Evolutionary conservation across 345 rosid genomes (phyloP).

Genomic region (Salix viminalis): DNA sequence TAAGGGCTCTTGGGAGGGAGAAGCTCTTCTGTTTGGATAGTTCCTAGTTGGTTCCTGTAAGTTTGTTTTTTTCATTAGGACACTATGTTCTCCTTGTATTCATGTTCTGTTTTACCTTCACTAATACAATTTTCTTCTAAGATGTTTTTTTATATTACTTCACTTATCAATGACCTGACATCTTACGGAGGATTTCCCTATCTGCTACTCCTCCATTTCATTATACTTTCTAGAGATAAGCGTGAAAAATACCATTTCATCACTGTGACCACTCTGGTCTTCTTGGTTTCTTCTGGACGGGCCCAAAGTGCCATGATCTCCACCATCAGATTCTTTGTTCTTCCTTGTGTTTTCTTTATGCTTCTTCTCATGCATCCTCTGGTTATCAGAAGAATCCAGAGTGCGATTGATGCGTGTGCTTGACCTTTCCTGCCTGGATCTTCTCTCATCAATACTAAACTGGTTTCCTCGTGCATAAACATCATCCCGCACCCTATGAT

Average conservation of each 20-base stretch:
- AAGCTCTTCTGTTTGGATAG: not conserved
- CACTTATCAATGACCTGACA: slow-evolving; percentile 14
- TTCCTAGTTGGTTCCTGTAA: not conserved
- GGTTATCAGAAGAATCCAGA: slow-evolving; percentile 49
- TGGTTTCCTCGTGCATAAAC: slow-evolving; percentile 52
- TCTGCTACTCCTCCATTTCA: not conserved
- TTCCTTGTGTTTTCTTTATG: slow-evolving; percentile 64
- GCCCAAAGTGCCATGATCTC: slow-evolving; percentile 38
- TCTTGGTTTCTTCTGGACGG: slow-evolving; percentile 62
- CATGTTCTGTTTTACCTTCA: not conserved
- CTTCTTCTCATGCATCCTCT: slow-evolving; percentile 56
- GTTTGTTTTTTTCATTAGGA: not conserved
- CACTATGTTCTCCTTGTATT: not conserved
- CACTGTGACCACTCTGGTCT: slow-evolving; percentile 54
- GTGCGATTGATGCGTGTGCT: slow-evolving; percentile 51
- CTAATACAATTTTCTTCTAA: not conserved
- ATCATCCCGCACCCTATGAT: slow-evolving; percentile 62
- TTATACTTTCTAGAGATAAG: not conserved
- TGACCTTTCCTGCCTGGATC: slow-evolving; percentile 66
- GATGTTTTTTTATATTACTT: slow-evolving; percentile 6
- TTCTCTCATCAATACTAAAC: slow-evolving; percentile 50
- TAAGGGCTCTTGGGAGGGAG: not conserved
- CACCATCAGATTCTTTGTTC: slow-evolving; percentile 60
- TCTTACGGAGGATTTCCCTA: slow-evolving; percentile 11
- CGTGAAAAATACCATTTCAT: slow-evolving; percentile 64